Percentiles rank a stretch among this genome's conserved stretches.
phyloP scores from a whole-genome alignment of 1,284 basidiomycete genomes.

The Ceratobasidium sp. region DNA sequence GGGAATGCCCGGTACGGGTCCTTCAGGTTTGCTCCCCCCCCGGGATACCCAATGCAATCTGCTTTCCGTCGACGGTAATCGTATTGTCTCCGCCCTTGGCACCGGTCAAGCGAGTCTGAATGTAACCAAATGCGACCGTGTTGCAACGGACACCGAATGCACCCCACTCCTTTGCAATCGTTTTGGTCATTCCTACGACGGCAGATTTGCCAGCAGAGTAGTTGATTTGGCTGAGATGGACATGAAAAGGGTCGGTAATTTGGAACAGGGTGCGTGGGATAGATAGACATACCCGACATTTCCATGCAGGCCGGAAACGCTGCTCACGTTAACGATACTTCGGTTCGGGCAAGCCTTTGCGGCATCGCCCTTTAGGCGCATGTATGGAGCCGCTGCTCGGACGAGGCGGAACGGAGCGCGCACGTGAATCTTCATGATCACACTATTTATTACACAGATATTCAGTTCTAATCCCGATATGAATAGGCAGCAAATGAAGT shows the following conservation, averaged over 20 bases:
- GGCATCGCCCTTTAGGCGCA: constrained; percentile 74
- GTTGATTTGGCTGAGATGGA: constrained; percentile 77
- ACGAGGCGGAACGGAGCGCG: constrained; percentile 85
- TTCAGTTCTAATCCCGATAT: background rate
- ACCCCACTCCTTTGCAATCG: constrained; percentile 89
- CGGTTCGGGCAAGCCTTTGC: constrained; percentile 62
- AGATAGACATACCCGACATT: constrained; percentile 52
- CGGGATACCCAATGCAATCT: constrained; percentile 82
- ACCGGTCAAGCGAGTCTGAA: constrained; percentile 73
- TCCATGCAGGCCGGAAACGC: constrained; percentile 78
- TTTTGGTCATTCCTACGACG: constrained; percentile 81
- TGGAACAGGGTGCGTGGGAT: background rate
- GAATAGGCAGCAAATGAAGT: background rate
- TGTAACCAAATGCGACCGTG: constrained; percentile 78
- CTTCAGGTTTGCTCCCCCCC: constrained; percentile 55
- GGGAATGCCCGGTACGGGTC: constrained; percentile 65
- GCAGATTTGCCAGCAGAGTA: constrained; percentile 82
- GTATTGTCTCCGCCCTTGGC: constrained; percentile 78
- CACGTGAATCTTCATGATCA: constrained; percentile 83
- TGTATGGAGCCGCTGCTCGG: constrained; percentile 82
- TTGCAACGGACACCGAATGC: constrained; percentile 81
- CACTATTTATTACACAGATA: constrained; percentile 43
- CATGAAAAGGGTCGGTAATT: background rate
- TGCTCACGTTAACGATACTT: constrained; percentile 79
- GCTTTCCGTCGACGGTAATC: constrained; percentile 84